These are phyloP conservation scores for Paramyrothecium sp. DNA, from an alignment of 2,329 filamentous ascomycete genomes.

Conservation along the genomic window DNA sequence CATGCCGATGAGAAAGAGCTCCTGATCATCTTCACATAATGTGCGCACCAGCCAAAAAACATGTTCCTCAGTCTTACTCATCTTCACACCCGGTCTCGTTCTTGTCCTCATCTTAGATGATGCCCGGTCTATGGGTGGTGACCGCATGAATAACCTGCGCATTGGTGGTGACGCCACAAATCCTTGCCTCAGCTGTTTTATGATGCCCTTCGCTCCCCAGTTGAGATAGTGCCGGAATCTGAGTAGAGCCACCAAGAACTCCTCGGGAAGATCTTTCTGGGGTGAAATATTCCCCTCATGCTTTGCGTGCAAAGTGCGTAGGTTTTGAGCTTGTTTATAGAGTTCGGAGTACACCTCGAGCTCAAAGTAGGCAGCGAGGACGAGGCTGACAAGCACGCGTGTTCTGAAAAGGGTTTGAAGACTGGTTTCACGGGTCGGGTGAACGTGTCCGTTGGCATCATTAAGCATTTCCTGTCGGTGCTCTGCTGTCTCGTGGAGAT, in stretches of 20 bases:
- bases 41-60: conserved; percentile 35
- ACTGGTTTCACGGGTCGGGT: conserved; percentile 17
- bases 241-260: conserved; percentile 35
- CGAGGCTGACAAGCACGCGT: conserved; percentile 29
- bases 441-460: conserved; percentile 31
- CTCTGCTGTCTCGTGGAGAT: conserved; percentile 39
- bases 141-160: conserved; percentile 29
- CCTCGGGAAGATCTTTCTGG: conserved; percentile 23
- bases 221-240: conserved; percentile 35
- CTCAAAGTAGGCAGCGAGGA: conserved; percentile 29
- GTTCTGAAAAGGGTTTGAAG: conserved; percentile 32
- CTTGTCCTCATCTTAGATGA: conserved; percentile 19
- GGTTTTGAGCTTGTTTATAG: conserved; percentile 21
- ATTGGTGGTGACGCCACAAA: conserved; percentile 38
- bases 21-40: conserved; percentile 32
- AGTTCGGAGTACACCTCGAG: conserved; percentile 39
- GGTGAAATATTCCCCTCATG: conserved; percentile 28
- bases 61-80: conserved; percentile 11
- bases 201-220: conserved; percentile 26
- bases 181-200: conserved; percentile 17
- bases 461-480: conserved; percentile 43
- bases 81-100: conserved; percentile 13
- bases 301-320: conserved; percentile 27
- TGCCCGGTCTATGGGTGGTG: conserved; percentile 16
- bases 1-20: conserved; percentile 29